Conservation (phyloP, 2,329 filamentous ascomycete species). For the Fusarium nisikadoi region DNA sequence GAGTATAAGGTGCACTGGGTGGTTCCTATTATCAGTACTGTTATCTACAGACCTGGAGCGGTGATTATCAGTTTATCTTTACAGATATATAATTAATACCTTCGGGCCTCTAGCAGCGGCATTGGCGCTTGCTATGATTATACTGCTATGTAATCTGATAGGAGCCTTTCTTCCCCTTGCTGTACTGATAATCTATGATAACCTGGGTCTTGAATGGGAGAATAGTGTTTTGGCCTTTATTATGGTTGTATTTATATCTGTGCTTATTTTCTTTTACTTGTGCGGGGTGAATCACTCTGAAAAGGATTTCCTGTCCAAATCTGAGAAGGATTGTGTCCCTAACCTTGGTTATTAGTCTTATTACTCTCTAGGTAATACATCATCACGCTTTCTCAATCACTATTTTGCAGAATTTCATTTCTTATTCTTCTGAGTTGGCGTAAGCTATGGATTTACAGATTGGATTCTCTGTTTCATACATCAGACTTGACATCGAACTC, state of each 20-base stretch:
- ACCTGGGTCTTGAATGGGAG: conserved; percentile 58
- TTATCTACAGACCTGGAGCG: neutral
- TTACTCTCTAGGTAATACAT: too few species aligned
- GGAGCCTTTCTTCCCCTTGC: conserved; percentile 21
- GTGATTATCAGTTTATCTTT: conserved; percentile 2
- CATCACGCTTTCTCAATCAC: too few species aligned
- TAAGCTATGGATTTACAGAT: too few species aligned
- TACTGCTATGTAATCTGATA: conserved; percentile 9
- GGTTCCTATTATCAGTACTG: conserved; percentile 15
- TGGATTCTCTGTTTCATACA: too few species aligned
- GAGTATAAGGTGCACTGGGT: conserved; percentile 31
- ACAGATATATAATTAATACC: neutral
- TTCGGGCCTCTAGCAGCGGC: conserved; percentile 10
- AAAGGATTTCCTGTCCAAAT: conserved; percentile 7
- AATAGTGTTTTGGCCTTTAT: conserved; percentile 55
- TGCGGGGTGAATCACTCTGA: conserved; percentile 51
- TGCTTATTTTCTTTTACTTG: conserved; percentile 53
- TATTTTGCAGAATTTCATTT: too few species aligned
- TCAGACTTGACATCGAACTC: too few species aligned
- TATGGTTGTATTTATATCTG: conserved; percentile 52
- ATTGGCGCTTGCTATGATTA: conserved; percentile 26
- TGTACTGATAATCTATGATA: conserved; percentile 36
- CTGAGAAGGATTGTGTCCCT: neutral
- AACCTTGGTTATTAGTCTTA: too few species aligned
- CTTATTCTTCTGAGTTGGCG: too few species aligned